Evolutionary conservation across 176 grass and related monocot genomes (phyloP), one percentile per base, ranked within the genome.

Genomic region (Cymbopogon citratus): DNA sequence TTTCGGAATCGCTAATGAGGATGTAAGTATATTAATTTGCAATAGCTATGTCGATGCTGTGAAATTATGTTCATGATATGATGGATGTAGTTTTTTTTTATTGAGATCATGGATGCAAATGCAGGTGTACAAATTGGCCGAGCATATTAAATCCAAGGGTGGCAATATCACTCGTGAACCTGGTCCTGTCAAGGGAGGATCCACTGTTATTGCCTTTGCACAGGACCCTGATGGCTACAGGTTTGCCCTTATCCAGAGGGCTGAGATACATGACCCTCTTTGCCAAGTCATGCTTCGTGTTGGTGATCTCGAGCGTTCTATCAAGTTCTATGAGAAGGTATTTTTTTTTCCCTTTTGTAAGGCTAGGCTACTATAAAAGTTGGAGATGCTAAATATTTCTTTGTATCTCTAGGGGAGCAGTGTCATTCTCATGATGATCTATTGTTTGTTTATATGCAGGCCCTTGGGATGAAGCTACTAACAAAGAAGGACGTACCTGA

Each of bases 321-420:
- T 98, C 84, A 88, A 82, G 76, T 98, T 98, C 49, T 98, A 98
- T 26, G 86, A 98, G 83, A 98, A 94, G 92, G 95, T 92, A 89
- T 67, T 83, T 71, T 83, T 79, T 21, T 73, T 33, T 33, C 46
- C 5, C 3, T 38, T 74, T 12, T 59, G 73, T 48, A 69, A 71
- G 4, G 25, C 26, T 43, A 16, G 63, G 51, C 18, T 76, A 26
- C 71, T 80, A 3, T 31, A 70, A 39, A 60, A 63, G 12, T 34
- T 75, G 14, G 29, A 43, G 45, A 74, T 80, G 43, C 24, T 66
- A 15, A 19, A 72, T 61, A 68, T 84, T 38, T 52, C 26, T 15
- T 46, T 76, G 15, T 63, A 44, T 77, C 13, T 65, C 43, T 28
- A 57, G 21, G 43, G 36, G 41, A 72, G 13, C 33, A 52, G 21